Percentiles rank a stretch among this genome's conserved stretches.
These are phyloP conservation scores for Ascochyta pisi DNA, from an alignment of 2,329 filamentous ascomycete species.

Conservation along the genomic window DNA sequence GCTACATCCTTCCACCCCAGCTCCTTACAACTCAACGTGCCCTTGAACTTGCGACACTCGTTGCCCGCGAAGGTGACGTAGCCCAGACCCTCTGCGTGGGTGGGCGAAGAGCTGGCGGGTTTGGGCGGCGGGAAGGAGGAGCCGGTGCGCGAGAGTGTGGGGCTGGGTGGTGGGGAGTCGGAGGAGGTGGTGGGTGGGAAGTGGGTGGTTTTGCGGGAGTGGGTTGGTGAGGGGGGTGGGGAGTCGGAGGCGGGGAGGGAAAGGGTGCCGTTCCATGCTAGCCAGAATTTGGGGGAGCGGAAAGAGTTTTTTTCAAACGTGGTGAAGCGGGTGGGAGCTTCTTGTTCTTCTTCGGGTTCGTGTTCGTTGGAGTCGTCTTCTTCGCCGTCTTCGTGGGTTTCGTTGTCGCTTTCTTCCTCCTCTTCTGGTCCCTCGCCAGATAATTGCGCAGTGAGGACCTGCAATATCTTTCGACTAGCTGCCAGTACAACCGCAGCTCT, in stretches of 20 bases:
- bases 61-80: slow-evolving; percentile 32
- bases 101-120: not conserved
- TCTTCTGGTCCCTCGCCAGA: slow-evolving; percentile 6
- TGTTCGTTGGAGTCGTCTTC: not conserved
- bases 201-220: not conserved
- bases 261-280: slow-evolving; percentile 30
- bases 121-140: slow-evolving; percentile 4
- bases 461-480: slow-evolving; percentile 26
- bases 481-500: slow-evolving; percentile 25
- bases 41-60: slow-evolving; percentile 35
- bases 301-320: slow-evolving; percentile 38
- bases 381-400: slow-evolving; percentile 4
- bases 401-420: not conserved
- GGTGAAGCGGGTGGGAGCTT: slow-evolving; percentile 20
- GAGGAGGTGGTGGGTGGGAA: not conserved
- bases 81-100: slow-evolving; percentile 17
- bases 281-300: slow-evolving; percentile 37
- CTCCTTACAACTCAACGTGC: slow-evolving; percentile 26
- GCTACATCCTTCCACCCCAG: slow-evolving; percentile 32
- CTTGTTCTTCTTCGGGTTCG: not conserved
- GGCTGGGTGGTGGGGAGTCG: slow-evolving; percentile 1
- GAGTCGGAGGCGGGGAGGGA: not conserved
- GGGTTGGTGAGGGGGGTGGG: not conserved
- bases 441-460: slow-evolving; percentile 9
- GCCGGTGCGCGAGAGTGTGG: slow-evolving; percentile 1